Conservation (phyloP, 495 filamentous ascomycete genomes). For the Copromyces sp. region DNA sequence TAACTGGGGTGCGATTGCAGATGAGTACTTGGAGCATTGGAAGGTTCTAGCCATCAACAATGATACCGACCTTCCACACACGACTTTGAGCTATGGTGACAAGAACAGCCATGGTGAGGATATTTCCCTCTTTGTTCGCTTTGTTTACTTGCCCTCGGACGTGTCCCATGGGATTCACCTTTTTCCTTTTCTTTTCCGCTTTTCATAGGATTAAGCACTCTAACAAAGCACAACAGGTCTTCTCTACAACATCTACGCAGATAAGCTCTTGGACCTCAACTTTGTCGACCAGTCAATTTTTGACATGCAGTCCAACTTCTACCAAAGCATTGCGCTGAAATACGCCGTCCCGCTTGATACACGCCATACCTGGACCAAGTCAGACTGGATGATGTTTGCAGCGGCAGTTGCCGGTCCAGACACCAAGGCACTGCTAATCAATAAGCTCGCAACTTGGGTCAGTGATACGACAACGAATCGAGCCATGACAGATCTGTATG, state of each 20-base stretch:
- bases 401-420: slow-evolving; percentile 56
- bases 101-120: slow-evolving; percentile 27
- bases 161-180: background rate
- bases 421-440: slow-evolving; percentile 57
- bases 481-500: slow-evolving; percentile 73
- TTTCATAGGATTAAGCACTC: slow-evolving; percentile 27
- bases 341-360: slow-evolving; percentile 82
- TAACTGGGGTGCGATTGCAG: slow-evolving; percentile 56
- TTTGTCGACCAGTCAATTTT: slow-evolving; percentile 65
- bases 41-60: slow-evolving; percentile 59
- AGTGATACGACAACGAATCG: slow-evolving; percentile 60
- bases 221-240: slow-evolving; percentile 56
- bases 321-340: slow-evolving; percentile 57
- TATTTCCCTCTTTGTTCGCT: background rate
- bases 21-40: slow-evolving; percentile 69
- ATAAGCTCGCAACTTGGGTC: slow-evolving; percentile 64
- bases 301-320: slow-evolving; percentile 70
- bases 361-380: slow-evolving; percentile 73
- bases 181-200: background rate
- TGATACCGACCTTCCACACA: slow-evolving; percentile 54
- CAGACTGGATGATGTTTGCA: slow-evolving; percentile 81
- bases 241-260: slow-evolving; percentile 81
- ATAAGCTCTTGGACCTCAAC: slow-evolving; percentile 60
- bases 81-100: slow-evolving; percentile 53
- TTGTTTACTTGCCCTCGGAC: background rate